Evolutionary conservation across 257 asterid genomes (phyloP), one percentile per base, ranked within the genome.

Genomic region (Solanum pinnatisectum): DNA sequence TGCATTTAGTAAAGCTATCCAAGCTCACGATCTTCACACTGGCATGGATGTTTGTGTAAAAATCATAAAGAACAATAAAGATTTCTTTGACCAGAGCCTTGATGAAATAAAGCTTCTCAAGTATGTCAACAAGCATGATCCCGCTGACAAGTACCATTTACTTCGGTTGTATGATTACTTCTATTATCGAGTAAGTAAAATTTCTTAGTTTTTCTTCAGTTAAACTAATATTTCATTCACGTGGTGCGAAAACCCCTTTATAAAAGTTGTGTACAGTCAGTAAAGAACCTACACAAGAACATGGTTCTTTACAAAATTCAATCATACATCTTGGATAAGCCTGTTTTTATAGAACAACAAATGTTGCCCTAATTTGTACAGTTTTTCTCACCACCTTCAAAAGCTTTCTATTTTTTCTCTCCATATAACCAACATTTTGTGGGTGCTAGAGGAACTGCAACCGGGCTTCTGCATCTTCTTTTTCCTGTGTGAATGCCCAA

Each of bases 41-140:
- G 99, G 99, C 92, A 96, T 97, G 98, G 99, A 97, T 93, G 99
- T 97, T 10, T 97, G 99, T 87, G 97, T 97, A 91, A 96, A 97
- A 92, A 95, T 97, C 88, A 97, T 97, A 88, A 97, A 97, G 95
- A 97, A 96, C 94, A 97, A 97, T 92, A 97, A 97, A 90, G 99
- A 97, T 89, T 97, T 97, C 88, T 97, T 96, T 46, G 99, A 97
- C 90, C 99, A 97, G 93, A 96, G 99, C 94, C 99, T 97, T 87
- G 99, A 97, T 88, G 99, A 97, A 91, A 97, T 97, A 89, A 97
- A 97, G 95, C 98, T 97, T 90, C 99, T 97, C 93, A 97, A 97
- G 94, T 96, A 92, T 92, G 96, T 96, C 84, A 96, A 97, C 93
- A 97, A 94, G 90, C 98, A 97, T 71, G 99, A 97, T 93, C 99